Evolutionary conservation across 2,329 filamentous ascomycete genomes (phyloP), one percentile per base, ranked within the genome.

Genomic region (Ascochyta fabae): DNA sequence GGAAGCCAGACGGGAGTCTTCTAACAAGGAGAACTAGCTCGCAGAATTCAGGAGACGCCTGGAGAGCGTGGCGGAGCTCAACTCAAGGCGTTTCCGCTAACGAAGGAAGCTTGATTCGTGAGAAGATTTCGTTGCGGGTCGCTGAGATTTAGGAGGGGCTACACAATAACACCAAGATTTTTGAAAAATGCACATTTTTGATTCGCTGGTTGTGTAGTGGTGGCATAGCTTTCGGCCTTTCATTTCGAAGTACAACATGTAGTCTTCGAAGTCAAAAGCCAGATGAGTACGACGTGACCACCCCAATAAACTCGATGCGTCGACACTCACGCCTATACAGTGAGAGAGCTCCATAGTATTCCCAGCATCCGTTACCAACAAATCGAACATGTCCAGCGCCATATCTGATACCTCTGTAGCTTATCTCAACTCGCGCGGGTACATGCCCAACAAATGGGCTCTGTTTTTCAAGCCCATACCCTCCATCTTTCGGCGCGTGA

Each of bases 401-500:
- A 31, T 31, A 31, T 6, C 10, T 10, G 2, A 4, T 1, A 13
- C 12, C 29, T 24, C 19, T 3, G 10, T 10, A 39, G 15, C 42
- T 55, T 34, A 61, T 3, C 35, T 36, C 34, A 62, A 24, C 27
- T 62, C 59, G 4, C 39, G 42, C 24, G 61, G 61, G 26, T 52
- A 62, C 35, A 66, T 52, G 0, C 57, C 47, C 13, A 64, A 23
- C 24, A 66, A 40, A 36, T 52, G 60, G 1, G 24, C 39, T n/a
- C 35, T 46, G 46, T 61, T 56, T 7, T 42, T 33, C 4, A 48
- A 16, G 8, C 55, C 47, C 12, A 49, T 29, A 10, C 34, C 43
- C 1, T 16, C n/a, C 56, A 62, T 67, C 42, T 53, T 62, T 5
- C 51, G 40, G 2, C 51, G 54, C 6, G 60, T 65, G 42, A 64